Conservation (phyloP, 2,329 filamentous ascomycete species). For the Pseudovirgaria hyperparasitica region DNA sequence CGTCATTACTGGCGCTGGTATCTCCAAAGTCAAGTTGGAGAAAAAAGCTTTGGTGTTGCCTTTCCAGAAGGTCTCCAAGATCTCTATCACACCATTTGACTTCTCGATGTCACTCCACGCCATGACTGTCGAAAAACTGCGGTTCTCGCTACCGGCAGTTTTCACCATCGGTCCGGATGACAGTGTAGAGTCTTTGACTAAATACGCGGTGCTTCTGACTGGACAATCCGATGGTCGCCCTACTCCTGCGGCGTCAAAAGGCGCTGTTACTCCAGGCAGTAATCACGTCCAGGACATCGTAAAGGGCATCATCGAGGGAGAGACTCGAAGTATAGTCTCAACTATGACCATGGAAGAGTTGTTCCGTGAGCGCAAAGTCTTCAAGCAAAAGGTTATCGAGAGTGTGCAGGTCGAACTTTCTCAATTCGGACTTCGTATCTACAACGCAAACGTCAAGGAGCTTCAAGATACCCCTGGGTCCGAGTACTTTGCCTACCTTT, state of each 20-base stretch:
- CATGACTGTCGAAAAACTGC: constrained; percentile 81
- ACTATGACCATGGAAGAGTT: constrained; percentile 92
- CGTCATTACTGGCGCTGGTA: constrained; percentile 68
- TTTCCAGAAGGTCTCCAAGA: constrained; percentile 27
- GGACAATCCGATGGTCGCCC: constrained; percentile 40
- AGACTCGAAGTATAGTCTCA: constrained; percentile 70
- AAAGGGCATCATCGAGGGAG: constrained; percentile 82
- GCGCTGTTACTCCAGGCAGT: constrained; percentile 31
- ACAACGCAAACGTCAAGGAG: constrained; percentile 73
- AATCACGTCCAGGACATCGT: constrained; percentile 72
- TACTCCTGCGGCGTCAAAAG: constrained; percentile 16
- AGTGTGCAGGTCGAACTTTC: constrained; percentile 67
- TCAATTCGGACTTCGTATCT: constrained; percentile 67
- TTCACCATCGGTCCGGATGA: constrained; percentile 78
- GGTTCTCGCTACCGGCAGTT: constrained; percentile 69
- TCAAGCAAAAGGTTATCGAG: constrained; percentile 53
- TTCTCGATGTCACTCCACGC: constrained; percentile 73
- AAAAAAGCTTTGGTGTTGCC: constrained; percentile 46
- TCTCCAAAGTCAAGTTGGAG: constrained; percentile 61
- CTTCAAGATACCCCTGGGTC: constrained; percentile 69
- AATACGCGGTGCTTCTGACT: constrained; percentile 71
- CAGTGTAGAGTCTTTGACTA: constrained; percentile 55
- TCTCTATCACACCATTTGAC: constrained; percentile 61
- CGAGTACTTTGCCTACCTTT: constrained; percentile 73
- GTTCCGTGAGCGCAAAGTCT: constrained; percentile 63